Evolutionary conservation across 345 rosid genomes (phyloP).

Genomic region (Hirschfeldia incana): DNA sequence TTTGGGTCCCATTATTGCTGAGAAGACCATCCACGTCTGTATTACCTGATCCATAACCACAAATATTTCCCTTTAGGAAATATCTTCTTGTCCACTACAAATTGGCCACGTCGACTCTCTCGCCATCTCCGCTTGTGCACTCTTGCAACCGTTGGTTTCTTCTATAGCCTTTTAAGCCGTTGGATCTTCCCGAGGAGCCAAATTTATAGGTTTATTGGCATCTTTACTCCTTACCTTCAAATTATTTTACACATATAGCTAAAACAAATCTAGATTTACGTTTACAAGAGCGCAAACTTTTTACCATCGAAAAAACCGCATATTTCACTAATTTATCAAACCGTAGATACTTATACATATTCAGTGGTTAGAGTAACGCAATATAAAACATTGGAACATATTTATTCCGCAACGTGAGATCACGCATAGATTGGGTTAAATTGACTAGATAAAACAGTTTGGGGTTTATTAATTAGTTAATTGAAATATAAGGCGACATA

Average conservation of each 20-base stretch:
- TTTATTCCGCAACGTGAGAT: not conserved
- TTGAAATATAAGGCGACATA: not conserved
- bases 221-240: not conserved
- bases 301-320: not conserved
- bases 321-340: not conserved
- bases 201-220: not conserved
- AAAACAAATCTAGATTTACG: not conserved
- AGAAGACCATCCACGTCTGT: conserved; percentile 48
- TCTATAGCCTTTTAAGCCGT: conserved; percentile 31
- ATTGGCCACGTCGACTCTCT: conserved; percentile 47
- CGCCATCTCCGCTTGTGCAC: conserved; percentile 53
- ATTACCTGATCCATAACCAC: conserved; percentile 45
- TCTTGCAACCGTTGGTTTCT: conserved; percentile 38
- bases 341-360: not conserved
- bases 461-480: not conserved
- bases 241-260: conserved; percentile 2
- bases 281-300: not conserved
- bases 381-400: not conserved
- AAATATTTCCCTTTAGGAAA: conserved; percentile 21
- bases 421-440: not conserved
- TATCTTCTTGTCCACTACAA: conserved; percentile 48
- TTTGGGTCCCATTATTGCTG: conserved; percentile 29
- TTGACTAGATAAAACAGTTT: not conserved
- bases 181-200: conserved; percentile 24
- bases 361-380: not conserved